Evolutionary conservation across 1,284 basidiomycete species (phyloP).

Genomic region (Cerioporus squamosus): DNA sequence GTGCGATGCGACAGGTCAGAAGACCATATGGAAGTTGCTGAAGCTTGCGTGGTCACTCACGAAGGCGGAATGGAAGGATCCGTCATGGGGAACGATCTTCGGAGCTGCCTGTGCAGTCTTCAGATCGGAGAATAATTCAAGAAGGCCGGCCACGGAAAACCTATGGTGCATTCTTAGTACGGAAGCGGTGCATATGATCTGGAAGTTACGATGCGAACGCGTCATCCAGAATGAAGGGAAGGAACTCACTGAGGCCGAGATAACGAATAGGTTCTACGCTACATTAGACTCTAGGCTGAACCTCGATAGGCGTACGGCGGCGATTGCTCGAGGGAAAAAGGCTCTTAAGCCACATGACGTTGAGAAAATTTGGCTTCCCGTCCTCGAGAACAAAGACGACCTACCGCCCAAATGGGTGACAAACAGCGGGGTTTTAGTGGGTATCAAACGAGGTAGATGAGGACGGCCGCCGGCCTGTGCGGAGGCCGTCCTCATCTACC

Average conservation of each 20-base stretch:
- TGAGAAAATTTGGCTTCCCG: constrained; percentile 1
- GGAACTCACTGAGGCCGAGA: constrained; percentile 1
- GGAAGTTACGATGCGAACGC: constrained; percentile 33
- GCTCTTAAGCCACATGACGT: neutral
- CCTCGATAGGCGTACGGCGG: constrained; percentile 6
- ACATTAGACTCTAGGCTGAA: constrained; percentile 1
- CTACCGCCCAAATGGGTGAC: constrained; percentile 9
- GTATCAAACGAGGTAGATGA: constrained; percentile 20
- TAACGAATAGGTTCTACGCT: constrained; percentile 9
- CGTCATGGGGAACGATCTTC: too few relatives aligned
- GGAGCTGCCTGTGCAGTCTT: too few relatives aligned
- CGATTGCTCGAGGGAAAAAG: neutral
- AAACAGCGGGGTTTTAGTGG: constrained; percentile 28
- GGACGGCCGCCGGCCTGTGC: neutral
- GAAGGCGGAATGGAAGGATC: too few relatives aligned
- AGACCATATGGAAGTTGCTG: too few relatives aligned
- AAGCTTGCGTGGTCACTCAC: too few relatives aligned
- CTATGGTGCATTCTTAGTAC: constrained; percentile 35
- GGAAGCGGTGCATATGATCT: constrained; percentile 37
- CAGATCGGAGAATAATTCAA: too few relatives aligned
- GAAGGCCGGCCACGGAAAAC: neutral
- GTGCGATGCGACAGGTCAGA: too few relatives aligned
- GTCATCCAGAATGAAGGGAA: constrained; percentile 16
- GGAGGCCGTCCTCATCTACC: neutral
- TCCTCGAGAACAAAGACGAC: neutral